These are phyloP conservation scores for Geosmithia putterillii DNA, from an alignment of 2,329 filamentous ascomycete genomes.

Conservation along the genomic window DNA sequence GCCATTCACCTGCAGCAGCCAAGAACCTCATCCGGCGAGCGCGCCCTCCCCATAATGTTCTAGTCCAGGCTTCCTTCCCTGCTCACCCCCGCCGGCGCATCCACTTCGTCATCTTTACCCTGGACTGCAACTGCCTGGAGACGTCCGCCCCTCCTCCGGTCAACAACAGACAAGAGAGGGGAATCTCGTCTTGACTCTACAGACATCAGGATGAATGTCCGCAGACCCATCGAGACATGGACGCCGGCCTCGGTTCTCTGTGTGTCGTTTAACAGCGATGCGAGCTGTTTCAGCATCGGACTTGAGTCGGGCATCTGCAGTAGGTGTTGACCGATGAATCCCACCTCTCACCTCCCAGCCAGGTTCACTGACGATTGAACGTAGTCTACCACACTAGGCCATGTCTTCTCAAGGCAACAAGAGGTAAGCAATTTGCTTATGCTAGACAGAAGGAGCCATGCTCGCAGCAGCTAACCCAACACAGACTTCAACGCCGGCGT, in stretches of 20 bases:
- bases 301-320: slow-evolving; percentile 77
- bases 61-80: background rate
- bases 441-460: background rate
- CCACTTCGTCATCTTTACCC: background rate
- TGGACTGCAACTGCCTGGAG: no score
- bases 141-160: no score
- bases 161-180: no score
- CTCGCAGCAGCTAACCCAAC: no score
- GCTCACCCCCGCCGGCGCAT: background rate
- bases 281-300: slow-evolving; percentile 76
- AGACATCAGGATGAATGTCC: slow-evolving; percentile 63
- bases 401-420: slow-evolving; percentile 51
- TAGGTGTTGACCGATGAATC: slow-evolving; percentile 29
- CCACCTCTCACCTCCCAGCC: background rate
- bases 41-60: background rate
- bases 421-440: no score
- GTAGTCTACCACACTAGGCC: slow-evolving; percentile 44
- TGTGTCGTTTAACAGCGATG: slow-evolving; percentile 73
- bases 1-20: no score
- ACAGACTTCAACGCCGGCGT: slow-evolving; percentile 72
- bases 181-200: no score
- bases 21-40: no score
- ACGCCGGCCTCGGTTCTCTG: slow-evolving; percentile 66
- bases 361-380: background rate
- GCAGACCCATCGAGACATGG: slow-evolving; percentile 71